These are phyloP conservation scores for Protomyces lactucae-debilis DNA, from an alignment of 1,139 yeast genomes.

Conservation along the genomic window DNA sequence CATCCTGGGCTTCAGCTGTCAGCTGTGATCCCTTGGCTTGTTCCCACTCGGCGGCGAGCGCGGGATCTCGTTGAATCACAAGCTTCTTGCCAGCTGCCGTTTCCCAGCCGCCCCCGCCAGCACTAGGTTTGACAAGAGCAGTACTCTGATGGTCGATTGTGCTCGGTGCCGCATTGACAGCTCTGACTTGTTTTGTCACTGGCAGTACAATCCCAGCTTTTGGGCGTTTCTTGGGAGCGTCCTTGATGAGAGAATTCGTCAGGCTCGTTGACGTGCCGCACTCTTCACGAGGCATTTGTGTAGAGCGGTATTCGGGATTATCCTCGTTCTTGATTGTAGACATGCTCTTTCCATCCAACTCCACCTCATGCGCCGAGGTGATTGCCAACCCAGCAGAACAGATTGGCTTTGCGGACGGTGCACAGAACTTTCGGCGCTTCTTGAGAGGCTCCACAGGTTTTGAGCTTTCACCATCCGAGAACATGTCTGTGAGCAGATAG, in stretches of 20 bases:
- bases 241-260: not conserved
- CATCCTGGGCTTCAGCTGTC: not conserved
- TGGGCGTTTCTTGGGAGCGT: not conserved
- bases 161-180: not conserved
- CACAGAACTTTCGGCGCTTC: not conserved
- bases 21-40: no score
- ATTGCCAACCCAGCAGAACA: not conserved
- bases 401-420: not conserved
- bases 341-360: not conserved
- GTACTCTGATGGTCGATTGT: no score
- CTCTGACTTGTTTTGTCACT: not conserved
- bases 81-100: conserved; percentile 8
- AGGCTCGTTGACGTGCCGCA: not conserved
- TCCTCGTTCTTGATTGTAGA: no score
- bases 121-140: not conserved
- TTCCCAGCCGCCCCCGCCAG: conserved; percentile 4
- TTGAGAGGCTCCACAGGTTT: not conserved
- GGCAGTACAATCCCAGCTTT: not conserved
- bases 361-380: not conserved
- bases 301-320: no score
- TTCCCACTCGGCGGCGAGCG: conserved; percentile 14
- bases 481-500: not conserved
- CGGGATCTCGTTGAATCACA: conserved; percentile 1
- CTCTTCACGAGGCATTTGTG: no score
- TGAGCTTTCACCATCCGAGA: not conserved